phyloP scores from a whole-genome alignment of 2,329 filamentous ascomycete species.

The Calonectria henricotiae region DNA sequence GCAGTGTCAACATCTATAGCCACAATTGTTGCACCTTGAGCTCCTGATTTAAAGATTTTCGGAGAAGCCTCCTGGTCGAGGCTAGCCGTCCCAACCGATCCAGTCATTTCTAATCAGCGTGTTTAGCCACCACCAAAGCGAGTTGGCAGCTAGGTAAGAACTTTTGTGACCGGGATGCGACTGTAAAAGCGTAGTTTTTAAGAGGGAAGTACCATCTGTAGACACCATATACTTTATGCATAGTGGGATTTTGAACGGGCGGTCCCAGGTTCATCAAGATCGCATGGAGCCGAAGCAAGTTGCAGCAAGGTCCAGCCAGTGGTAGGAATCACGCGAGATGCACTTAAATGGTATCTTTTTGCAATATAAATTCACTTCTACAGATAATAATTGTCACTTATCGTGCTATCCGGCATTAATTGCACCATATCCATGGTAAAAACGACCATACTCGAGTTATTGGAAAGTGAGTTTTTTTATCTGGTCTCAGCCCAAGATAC shows the following conservation, averaged over 20 bases:
- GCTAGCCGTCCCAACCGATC: not conserved
- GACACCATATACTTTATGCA: not conserved
- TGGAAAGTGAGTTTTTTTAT: not conserved
- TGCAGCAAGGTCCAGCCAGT: not conserved
- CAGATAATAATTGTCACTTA: not conserved
- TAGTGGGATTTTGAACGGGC: not conserved
- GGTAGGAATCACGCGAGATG: not conserved
- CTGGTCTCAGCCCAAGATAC: constrained; percentile 21
- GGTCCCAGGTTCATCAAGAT: not conserved
- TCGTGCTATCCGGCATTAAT: not conserved
- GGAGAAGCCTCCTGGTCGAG: not conserved
- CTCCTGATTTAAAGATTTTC: not conserved
- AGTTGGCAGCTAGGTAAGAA: not conserved
- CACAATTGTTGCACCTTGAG: not conserved
- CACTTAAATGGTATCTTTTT: constrained; percentile 3
- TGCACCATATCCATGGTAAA: not conserved
- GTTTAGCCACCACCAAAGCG: not conserved
- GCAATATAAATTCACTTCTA: not conserved
- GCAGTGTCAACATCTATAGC: not conserved
- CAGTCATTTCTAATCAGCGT: not conserved
- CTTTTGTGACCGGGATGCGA: not conserved
- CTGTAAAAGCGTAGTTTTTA: not conserved
- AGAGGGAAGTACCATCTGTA: not conserved
- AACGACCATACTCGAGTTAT: too few species aligned
- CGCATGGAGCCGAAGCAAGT: not conserved